Evolutionary conservation across 2,329 filamentous ascomycete genomes (phyloP).

Genomic region (Penicillium decumbens): DNA sequence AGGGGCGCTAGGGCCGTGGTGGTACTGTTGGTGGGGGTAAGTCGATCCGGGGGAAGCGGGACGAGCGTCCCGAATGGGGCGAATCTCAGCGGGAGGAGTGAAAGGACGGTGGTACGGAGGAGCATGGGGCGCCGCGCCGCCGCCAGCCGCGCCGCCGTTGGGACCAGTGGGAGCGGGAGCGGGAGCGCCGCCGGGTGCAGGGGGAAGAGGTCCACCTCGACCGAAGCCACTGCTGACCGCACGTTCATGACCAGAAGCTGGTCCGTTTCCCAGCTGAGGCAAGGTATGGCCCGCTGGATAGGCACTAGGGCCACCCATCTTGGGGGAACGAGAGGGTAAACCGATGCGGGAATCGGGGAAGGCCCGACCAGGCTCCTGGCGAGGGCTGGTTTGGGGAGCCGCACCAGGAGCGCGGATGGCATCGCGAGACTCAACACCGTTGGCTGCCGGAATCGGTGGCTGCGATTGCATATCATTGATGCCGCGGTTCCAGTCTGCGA

Average conservation of each 20-base stretch:
- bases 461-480: constrained; percentile 71
- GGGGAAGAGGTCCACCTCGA: constrained; percentile 42
- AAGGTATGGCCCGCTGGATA: constrained; percentile 50
- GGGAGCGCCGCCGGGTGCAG: constrained; percentile 44
- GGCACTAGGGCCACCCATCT: constrained; percentile 51
- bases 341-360: constrained; percentile 63
- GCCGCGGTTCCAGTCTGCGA: constrained; percentile 59
- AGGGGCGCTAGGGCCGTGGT: constrained; percentile 64
- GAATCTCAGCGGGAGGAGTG: constrained; percentile 78
- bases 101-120: constrained; percentile 69
- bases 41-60: constrained; percentile 87
- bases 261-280: constrained; percentile 48
- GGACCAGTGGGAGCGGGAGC: constrained; percentile 17
- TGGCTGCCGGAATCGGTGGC: constrained; percentile 53
- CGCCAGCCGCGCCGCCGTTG: constrained; percentile 49
- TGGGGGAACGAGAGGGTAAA: constrained; percentile 55
- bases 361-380: constrained; percentile 63
- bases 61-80: constrained; percentile 75
- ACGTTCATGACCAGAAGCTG: constrained; percentile 41
- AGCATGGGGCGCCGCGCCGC: constrained; percentile 47
- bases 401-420: constrained; percentile 63
- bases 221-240: constrained; percentile 31
- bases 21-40: constrained; percentile 76
- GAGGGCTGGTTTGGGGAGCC: constrained; percentile 70
- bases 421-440: constrained; percentile 78